Percentiles rank a stretch among this genome's conserved stretches.
These are phyloP conservation scores for Fusarium stilboides DNA, from an alignment of 2,329 filamentous ascomycete species.

Conservation along the genomic window DNA sequence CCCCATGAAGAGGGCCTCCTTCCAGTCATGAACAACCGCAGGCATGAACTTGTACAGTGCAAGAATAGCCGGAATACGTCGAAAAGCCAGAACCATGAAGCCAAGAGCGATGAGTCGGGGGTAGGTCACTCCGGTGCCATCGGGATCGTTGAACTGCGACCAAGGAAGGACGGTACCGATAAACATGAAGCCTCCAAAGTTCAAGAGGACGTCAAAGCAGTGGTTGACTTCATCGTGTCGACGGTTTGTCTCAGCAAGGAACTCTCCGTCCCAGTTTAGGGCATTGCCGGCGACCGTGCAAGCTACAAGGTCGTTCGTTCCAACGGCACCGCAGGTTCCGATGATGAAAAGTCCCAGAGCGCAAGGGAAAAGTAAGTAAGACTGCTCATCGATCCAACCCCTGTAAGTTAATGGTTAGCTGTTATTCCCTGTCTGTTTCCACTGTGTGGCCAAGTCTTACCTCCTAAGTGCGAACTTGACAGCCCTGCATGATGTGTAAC, in stretches of 20 bases:
- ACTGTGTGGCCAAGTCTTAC: constrained; percentile 29
- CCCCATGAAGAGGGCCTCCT: constrained; percentile 73
- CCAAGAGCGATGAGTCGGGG: constrained; percentile 66
- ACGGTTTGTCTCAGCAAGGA: constrained; percentile 67
- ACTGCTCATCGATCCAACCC: constrained; percentile 70
- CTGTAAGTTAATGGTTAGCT: constrained; percentile 45
- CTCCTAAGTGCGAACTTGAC: constrained; percentile 61
- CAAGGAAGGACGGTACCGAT: constrained; percentile 71
- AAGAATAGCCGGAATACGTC: constrained; percentile 71
- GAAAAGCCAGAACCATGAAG: constrained; percentile 67
- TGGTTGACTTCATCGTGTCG: constrained; percentile 74
- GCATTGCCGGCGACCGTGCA: constrained; percentile 73
- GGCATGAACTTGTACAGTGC: constrained; percentile 70
- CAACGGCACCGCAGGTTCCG: constrained; percentile 70
- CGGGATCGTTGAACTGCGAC: constrained; percentile 67
- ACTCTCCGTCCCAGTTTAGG: constrained; percentile 75
- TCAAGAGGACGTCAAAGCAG: constrained; percentile 70
- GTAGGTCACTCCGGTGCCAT: constrained; percentile 67
- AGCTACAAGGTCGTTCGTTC: constrained; percentile 72
- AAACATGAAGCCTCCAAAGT: constrained; percentile 74
- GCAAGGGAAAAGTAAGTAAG: constrained; percentile 67
- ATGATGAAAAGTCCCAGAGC: constrained; percentile 70
- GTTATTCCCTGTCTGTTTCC: background rate
- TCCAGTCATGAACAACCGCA: constrained; percentile 64
- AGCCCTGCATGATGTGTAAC: constrained; percentile 62